A percentile compares a stretch with the other conserved stretches of the same genome.
Evolutionary conservation across 2,329 filamentous ascomycete genomes (phyloP).

Genomic region (Monosporascus sp.): DNA sequence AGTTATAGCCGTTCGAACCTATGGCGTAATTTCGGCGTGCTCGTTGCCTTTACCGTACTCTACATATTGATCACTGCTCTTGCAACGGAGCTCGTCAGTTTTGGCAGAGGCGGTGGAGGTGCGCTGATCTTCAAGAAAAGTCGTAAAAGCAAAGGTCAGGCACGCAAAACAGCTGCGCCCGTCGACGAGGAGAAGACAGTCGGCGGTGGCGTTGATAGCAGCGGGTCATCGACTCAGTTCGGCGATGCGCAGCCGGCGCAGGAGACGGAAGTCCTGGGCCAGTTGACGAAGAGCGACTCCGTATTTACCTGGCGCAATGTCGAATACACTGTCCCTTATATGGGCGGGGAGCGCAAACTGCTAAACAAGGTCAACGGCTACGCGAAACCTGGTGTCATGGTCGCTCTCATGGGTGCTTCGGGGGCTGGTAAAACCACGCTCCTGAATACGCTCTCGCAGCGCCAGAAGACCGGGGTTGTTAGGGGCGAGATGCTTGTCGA

Average conservation of each 20-base stretch:
- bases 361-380: constrained; percentile 70
- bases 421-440: constrained; percentile 82
- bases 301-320: constrained; percentile 69
- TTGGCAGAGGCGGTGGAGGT: constrained; percentile 58
- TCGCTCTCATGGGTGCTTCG: constrained; percentile 75
- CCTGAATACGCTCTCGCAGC: constrained; percentile 69
- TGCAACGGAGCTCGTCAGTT: constrained; percentile 64
- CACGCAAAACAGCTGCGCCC: constrained; percentile 36
- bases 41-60: constrained; percentile 69
- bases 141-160: constrained; percentile 51
- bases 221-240: constrained; percentile 19
- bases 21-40: constrained; percentile 74
- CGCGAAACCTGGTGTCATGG: constrained; percentile 73
- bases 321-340: constrained; percentile 67
- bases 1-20: constrained; percentile 52
- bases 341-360: constrained; percentile 54
- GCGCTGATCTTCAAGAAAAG: constrained; percentile 67
- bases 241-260: constrained; percentile 8
- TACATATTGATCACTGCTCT: constrained; percentile 69
- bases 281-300: constrained; percentile 52
- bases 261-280: constrained; percentile 32
- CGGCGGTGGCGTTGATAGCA: constrained; percentile 19
- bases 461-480: constrained; percentile 61
- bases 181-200: constrained; percentile 55
- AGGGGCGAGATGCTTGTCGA: constrained; percentile 69